Conservation (phyloP, 495 filamentous ascomycete species). For the Cenococcum geophilum region DNA sequence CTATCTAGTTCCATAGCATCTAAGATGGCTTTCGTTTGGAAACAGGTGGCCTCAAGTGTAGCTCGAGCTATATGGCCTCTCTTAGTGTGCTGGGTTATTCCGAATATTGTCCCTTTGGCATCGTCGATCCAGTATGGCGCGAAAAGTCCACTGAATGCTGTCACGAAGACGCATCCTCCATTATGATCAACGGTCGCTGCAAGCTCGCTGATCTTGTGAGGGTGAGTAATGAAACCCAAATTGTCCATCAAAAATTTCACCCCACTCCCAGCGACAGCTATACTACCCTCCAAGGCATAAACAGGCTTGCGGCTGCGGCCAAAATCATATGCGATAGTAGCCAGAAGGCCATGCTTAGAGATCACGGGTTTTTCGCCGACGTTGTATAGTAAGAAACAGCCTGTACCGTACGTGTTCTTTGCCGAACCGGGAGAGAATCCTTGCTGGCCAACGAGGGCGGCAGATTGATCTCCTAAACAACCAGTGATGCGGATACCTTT, state of each 20-base stretch:
- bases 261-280: constrained; percentile 85
- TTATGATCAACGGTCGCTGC: constrained; percentile 80
- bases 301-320: constrained; percentile 65
- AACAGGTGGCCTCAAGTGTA: constrained; percentile 91
- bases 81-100: constrained; percentile 86
- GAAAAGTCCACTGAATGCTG: constrained; percentile 91
- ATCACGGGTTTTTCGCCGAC: constrained; percentile 86
- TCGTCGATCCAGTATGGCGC: constrained; percentile 99
- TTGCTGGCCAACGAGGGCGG: constrained; percentile 86
- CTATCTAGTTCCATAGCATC: constrained; percentile 94
- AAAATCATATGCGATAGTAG: constrained; percentile 85
- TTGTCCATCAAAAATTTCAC: constrained; percentile 91
- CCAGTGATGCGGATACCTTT: constrained; percentile 76
- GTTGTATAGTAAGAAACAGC: constrained; percentile 93
- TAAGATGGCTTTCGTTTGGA: constrained; percentile 90
- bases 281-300: constrained; percentile 88
- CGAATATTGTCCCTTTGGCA: constrained; percentile 86
- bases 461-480: constrained; percentile 87
- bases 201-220: constrained; percentile 73
- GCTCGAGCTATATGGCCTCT: constrained; percentile 89
- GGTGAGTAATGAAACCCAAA: constrained; percentile 72
- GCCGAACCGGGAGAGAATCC: constrained; percentile 80
- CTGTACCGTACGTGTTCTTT: constrained; percentile 96
- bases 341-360: constrained; percentile 79
- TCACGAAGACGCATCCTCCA: constrained; percentile 90